Percentiles rank a stretch among this genome's conserved stretches.
These are phyloP conservation scores for Pichia cabralensis DNA, from an alignment of 805 yeast genomes.

Conservation along the genomic window DNA sequence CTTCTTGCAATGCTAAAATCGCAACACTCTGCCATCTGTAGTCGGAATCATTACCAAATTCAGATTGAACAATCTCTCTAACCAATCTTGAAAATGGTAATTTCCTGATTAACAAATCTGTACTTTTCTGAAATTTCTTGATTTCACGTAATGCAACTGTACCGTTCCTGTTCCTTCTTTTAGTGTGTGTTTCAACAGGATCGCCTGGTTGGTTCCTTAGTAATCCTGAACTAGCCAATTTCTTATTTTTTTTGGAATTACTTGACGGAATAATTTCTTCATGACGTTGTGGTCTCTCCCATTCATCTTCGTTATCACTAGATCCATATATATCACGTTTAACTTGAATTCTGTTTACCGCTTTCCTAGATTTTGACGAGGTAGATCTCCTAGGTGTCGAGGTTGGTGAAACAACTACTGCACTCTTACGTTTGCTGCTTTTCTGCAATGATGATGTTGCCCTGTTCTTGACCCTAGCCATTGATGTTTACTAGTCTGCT, in stretches of 20 bases:
- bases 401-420: no score
- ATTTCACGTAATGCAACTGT: slow-evolving; percentile 60
- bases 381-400: no score
- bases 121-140: slow-evolving; percentile 53
- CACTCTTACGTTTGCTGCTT: no score
- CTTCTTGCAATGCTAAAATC: slow-evolving; percentile 69
- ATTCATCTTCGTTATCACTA: neutral
- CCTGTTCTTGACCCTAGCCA: no score
- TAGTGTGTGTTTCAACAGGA: slow-evolving; percentile 29
- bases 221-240: slow-evolving; percentile 26
- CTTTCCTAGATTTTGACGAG: no score
- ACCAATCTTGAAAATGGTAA: slow-evolving; percentile 73
- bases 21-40: slow-evolving; percentile 77
- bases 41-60: slow-evolving; percentile 42
- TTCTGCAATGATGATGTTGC: no score
- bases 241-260: no score
- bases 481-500: no score
- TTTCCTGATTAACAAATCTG: slow-evolving; percentile 58
- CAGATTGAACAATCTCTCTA: slow-evolving; percentile 60
- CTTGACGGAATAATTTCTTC: no score
- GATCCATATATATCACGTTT: slow-evolving; percentile 7
- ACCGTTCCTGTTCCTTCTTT: slow-evolving; percentile 48
- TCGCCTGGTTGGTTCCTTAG: slow-evolving; percentile 47
- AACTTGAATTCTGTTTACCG: no score
- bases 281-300: no score